Evolutionary conservation across 225 moss, liverwort and hornwort species (phyloP), one percentile per base, ranked within the genome.

Genomic region (Anthoceros angustus): DNA sequence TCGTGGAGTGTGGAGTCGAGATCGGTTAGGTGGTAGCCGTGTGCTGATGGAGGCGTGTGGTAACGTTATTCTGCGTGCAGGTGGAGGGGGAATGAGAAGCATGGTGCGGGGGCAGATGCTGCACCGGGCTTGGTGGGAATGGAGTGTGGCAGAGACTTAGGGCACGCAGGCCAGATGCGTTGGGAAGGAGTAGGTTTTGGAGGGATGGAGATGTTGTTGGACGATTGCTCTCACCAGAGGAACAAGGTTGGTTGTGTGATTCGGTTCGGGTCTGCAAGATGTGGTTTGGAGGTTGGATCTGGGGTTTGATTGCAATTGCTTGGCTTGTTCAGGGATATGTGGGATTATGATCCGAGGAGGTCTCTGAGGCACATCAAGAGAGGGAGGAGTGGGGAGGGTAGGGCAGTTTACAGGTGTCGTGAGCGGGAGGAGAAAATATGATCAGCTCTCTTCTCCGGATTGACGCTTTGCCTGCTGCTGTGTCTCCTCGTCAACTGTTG

Each of bases 391-490:
- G 23, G 55, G n/a, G 7, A 55, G 6, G 7, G 23, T 18, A 55
- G n/a, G 55, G 55, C 8, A 20, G 18, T 7, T 55, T 23, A 46
- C 23, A 55, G 55, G n/a, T 18, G 0, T 55, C 14, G 55, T 18
- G 55, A 7, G 18, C 55, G 0, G 55, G 23, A 55, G 55, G 55
- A 32, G 32, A 4, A 55, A 55, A 55, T 55, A 55, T 55, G 55
- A 55, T 55, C 55, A 55, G 55, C 55, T 55, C 55, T 55, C 55
- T 55, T 9, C 55, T 55, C 23, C 6, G 55, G n/a, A 55, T 55
- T 23, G 55, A 55, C 55, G 23, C 10, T 15, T 18, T 55, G 55
- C 55, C 55, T 23, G 55, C 23, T 55, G 55, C 55, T 20, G 55
- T 55, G 55, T 55, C 55, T 8, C n/a, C 55, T 18, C 55, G 18